A percentile compares a stretch with the other conserved stretches of the same genome.
Evolutionary conservation across 495 filamentous ascomycete genomes (phyloP).

Genomic region (Letharia lupina): DNA sequence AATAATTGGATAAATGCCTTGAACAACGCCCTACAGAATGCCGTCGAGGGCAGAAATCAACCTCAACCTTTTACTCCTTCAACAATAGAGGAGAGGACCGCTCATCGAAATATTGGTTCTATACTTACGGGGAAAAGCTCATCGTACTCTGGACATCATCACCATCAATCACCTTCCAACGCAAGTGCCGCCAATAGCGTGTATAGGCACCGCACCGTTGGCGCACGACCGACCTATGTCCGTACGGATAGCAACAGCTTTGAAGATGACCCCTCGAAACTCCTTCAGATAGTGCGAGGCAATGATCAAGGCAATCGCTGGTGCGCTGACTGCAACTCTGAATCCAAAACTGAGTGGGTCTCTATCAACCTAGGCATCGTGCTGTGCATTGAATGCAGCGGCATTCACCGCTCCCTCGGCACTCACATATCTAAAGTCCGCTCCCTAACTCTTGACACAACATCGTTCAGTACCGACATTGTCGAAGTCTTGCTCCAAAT

Average conservation of each 20-base stretch:
- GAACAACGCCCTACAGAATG: constrained; percentile 94
- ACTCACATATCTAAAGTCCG: constrained; percentile 97
- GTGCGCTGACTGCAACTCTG: constrained; percentile 92
- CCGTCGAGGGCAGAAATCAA: constrained; percentile 69
- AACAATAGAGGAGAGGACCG: constrained; percentile 45
- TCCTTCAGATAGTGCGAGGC: constrained; percentile 80
- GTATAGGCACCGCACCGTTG: constrained; percentile 80
- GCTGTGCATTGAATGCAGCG: constrained; percentile 96
- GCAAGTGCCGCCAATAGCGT: constrained; percentile 47
- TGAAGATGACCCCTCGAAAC: constrained; percentile 73
- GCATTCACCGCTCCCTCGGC: constrained; percentile 91
- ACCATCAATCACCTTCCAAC: constrained; percentile 45
- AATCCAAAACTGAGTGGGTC: constrained; percentile 92
- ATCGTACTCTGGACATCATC: constrained; percentile 53
- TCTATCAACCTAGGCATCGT: constrained; percentile 96
- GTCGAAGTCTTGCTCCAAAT: constrained; percentile 88
- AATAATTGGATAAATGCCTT: constrained; percentile 92
- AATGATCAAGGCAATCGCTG: constrained; percentile 87
- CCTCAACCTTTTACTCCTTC: constrained; percentile 41
- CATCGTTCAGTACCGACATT: constrained; percentile 90
- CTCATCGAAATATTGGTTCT: constrained; percentile 75
- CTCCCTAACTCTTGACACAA: constrained; percentile 89
- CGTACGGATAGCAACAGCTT: constrained; percentile 57
- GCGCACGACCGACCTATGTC: constrained; percentile 68
- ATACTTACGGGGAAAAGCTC: constrained; percentile 90